phyloP scores from a whole-genome alignment of 768 basidiomycete genomes.

The Lanmaoa rubissima region DNA sequence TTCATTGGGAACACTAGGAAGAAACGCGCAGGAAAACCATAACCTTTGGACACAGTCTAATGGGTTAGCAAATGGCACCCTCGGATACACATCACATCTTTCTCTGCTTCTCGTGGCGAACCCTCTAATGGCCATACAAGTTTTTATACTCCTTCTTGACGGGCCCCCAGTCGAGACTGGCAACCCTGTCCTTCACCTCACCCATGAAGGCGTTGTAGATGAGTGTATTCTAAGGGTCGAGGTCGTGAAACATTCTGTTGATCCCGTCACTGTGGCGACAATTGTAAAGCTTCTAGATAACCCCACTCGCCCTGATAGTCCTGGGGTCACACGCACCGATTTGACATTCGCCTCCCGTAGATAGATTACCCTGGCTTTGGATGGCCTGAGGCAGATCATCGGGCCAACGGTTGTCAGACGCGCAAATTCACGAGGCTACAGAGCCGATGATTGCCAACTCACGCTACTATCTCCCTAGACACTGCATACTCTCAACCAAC shows the following conservation, averaged over 20 bases:
- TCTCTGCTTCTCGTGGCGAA: background rate
- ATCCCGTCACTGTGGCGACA: background rate
- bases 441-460: background rate
- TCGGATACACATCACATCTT: background rate
- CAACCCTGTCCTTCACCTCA: background rate
- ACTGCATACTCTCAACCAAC: conserved; percentile 22
- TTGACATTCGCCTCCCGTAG: background rate
- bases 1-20: background rate
- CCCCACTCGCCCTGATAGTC: fast-evolving
- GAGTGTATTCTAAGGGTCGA: fast-evolving
- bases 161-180: background rate
- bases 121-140: background rate
- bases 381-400: background rate
- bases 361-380: background rate
- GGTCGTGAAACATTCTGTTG: background rate
- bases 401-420: background rate
- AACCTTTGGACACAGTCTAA: too few species aligned
- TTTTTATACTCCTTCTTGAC: background rate
- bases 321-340: background rate
- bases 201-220: background rate
- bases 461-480: conserved; percentile 17
- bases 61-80: background rate
- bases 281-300: background rate
- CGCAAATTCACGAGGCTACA: background rate
- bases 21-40: background rate